Base-by-base conservation (phyloP, 352 stramenopile species). In the Pythium sukuiense region DNA sequence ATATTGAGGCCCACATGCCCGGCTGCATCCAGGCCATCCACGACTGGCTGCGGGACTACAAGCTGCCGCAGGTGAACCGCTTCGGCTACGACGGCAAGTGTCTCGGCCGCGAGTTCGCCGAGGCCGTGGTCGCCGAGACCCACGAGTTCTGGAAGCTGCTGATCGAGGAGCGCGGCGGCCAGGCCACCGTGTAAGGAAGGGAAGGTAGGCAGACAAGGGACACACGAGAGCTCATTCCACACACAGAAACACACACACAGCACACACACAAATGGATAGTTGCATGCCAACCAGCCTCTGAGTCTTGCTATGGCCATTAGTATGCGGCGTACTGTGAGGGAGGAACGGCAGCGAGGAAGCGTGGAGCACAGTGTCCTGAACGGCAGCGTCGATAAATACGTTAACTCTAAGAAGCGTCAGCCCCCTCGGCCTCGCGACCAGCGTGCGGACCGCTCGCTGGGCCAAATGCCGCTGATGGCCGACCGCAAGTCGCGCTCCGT, bases 1-100 rank as follows among this genome's bases (percentile, higher is more conserved):
- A 99, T 87, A 96, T 99, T 27, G 96, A 98, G 59, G 79, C 88
- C 16, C 88, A 97, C 74, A 93, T 99, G 84, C 97, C 92, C 13
- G 97, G 97, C 67, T 95, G 85, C 67, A 91, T 97, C 63, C 65
- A 81, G 24, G 83, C 80, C 65, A 98, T 99, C 73, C 87, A 97
- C 72, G 96, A 99, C 85, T 99, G 97, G 97, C 97, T 99, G 76
- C 90, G 97, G 69, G 98, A 98, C 93, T 99, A 99, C 91, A 99
- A 99, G 87, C 98, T 98, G 66, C 97, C 98, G 29, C 96, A 99
- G 89, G 83, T 99, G 56, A 99, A 99, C 89, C 92, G 85, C 61
- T 99, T 99, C 83, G 97, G 96, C 73, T 99, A 99, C 77, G 97
- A 99, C 32, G 97, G 98, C 77, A 98, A 98, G 82, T 98, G 85